Base-by-base conservation (phyloP, 495 filamentous ascomycete species). In the Amorphotheca resinae region DNA sequence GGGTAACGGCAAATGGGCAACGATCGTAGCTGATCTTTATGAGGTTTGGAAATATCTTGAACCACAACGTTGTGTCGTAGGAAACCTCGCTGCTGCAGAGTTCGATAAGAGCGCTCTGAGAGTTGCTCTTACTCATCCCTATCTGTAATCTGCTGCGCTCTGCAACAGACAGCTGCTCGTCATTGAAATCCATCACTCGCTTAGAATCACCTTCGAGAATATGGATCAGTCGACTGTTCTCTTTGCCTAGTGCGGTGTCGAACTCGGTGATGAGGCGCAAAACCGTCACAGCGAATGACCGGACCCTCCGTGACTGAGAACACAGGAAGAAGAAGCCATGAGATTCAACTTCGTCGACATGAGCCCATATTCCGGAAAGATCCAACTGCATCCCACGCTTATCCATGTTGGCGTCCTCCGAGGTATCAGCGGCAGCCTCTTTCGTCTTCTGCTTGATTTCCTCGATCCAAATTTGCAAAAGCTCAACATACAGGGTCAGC, bases 241-340 rank as follows among this genome's bases (percentile, higher is more conserved):
- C 72, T 53, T 87, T 89, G 18, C 82, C 80, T 15, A 99, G 69
- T 4, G 87, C 89, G 1, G 72, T 79, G 54, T 99, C 93, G 47
- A 96, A 96, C 44, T 96, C 87, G 14, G 83, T 91, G 48, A 99
- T 85, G 21, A 95, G 68, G 3, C 86, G 82, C 14, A 99, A 66
- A 1, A 96, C 93, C 2, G 80, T 93, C 32, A 99, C 84, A 1
- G 91, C 93, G 57, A 89, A 89, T 31, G 84, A 72, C 25, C 91
- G 76, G 18, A 99, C 91, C 28, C 79, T 73, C 44, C 84, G 72
- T 8, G 91, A 95, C 48, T 95, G 93, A 0, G 91, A 96, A 58
- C 93, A 96, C 3, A 99, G 62, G 58, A 99, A 96, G 68, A 99
- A 96, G n/a, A 99, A 61, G 0, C 93, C 91, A 58, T 95, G 89